A percentile compares a stretch with the other conserved stretches of the same genome.
Evolutionary conservation across 148 eudicot genomes (phyloP).

Genomic region (Oxyria digyna): DNA sequence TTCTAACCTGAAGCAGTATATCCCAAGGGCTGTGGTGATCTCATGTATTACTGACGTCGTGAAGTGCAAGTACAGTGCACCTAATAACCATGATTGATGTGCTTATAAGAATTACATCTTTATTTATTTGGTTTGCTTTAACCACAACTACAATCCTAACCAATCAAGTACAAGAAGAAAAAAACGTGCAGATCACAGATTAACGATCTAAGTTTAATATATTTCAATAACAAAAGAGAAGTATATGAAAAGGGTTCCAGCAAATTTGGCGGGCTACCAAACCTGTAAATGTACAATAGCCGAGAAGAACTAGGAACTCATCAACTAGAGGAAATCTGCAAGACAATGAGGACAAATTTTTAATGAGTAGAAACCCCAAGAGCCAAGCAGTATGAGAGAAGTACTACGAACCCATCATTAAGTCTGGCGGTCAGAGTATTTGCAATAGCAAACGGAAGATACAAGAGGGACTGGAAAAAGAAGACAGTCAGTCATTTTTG

Average conservation of each 20-base stretch:
- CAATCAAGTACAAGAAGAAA: not conserved
- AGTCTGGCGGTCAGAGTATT: conserved; percentile 81
- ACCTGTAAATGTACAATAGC: conserved; percentile 69
- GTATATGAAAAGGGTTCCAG: not conserved
- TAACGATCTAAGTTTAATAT: not conserved
- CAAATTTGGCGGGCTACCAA: not conserved
- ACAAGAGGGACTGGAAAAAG: conserved; percentile 56
- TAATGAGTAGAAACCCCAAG: not conserved
- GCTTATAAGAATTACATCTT: not conserved
- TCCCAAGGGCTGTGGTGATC: conserved; percentile 84
- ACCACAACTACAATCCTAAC: no score
- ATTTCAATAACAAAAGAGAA: not conserved
- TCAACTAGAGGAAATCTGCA: conserved; percentile 79
- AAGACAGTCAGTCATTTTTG: not conserved
- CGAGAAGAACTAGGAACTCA: conserved; percentile 72
- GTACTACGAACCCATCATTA: conserved; percentile 58
- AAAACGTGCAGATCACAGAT: not conserved
- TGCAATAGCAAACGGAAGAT: conserved; percentile 87
- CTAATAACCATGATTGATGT: conserved; percentile 17
- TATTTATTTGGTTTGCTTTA: no score
- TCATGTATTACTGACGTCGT: conserved; percentile 86
- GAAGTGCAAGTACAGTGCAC: conserved; percentile 64
- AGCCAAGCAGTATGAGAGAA: not conserved
- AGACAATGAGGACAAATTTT: not conserved
- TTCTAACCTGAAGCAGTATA: conserved; percentile 81